Conservation (phyloP, 306 rosid species). For the Potentilla sterilis region DNA sequence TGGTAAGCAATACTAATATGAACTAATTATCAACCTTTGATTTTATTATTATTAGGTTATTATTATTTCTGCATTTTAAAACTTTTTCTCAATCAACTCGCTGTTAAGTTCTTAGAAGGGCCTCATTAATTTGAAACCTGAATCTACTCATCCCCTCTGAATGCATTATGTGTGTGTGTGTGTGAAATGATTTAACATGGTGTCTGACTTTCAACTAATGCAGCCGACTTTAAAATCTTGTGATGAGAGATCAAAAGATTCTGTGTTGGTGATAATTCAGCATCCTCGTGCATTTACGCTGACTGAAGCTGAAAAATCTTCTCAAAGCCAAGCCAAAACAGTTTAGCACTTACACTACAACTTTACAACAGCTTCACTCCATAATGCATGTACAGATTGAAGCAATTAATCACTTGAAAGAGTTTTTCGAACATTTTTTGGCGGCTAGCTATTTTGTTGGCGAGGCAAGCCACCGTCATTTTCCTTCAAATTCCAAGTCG, state of each 20-base stretch:
- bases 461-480: neutral
- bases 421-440: neutral
- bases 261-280: conserved; percentile 76
- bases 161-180: neutral
- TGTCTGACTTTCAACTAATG: conserved; percentile 6
- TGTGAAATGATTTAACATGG: neutral
- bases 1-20: conserved; percentile 51
- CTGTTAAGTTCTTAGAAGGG: neutral
- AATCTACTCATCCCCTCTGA: neutral
- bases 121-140: neutral
- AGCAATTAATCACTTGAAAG: neutral
- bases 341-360: conserved; percentile 17
- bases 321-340: conserved; percentile 19
- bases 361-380: neutral
- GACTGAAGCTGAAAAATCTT: conserved; percentile 26
- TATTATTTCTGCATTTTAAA: neutral
- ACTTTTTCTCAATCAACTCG: neutral
- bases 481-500: neutral
- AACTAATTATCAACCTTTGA: neutral
- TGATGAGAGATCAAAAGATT: conserved; percentile 44
- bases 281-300: conserved; percentile 58
- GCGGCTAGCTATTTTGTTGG: conserved; percentile 6
- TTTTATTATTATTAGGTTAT: neutral
- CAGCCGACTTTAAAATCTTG: conserved; percentile 63
- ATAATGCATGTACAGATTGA: neutral